Evolutionary conservation across 352 stramenopile genomes (phyloP), one percentile per base, ranked within the genome.

Genomic region (Pythium brachiatum): DNA sequence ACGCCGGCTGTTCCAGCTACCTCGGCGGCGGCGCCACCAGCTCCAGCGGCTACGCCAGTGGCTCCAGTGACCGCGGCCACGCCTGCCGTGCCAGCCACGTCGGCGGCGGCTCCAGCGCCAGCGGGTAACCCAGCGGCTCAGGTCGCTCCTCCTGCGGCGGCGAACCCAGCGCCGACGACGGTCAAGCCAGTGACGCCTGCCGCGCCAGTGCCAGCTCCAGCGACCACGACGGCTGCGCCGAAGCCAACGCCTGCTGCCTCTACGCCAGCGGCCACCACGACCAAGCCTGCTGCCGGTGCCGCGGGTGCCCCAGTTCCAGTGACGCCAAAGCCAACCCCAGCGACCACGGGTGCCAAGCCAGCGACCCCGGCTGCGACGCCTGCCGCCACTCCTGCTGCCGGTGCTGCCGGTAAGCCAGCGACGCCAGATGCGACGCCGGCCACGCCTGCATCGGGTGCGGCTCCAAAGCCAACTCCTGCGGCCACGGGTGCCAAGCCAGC

Each of bases 91-190:
- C n/a, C 43, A 9, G 29, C 44, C 12, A 31, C 31, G 12, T 39
- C 57, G 21, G 31, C 57, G 23, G 29, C 54, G 43, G 36, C 55
- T 25, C 20, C 41, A n/a, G n/a, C 20, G 29, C 25, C 29, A 29
- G 29, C 7, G 21, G 46, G 21, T 53, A 50, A 50, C n/a, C 50
- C 59, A 25, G 50, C 34, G 9, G 56, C 29, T 21, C 56, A 46
- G 44, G 56, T 47, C 7, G 32, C 21, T 20, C 25, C 32, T 48
- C n/a, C 32, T 18, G 13, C 52, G 7, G 2, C 13, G 12, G 27
- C 29, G 50, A 36, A 41, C 16, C 47, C 61, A 13, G 53, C 57
- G 34, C 15, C 56, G 15, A 53, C 48, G 3, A 57, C 39, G 3
- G n/a, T n/a, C 29, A 44, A 41, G 21, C 52, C 52, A n/a, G 36